These are phyloP conservation scores for Phylloporus arenicola DNA, from an alignment of 768 basidiomycete species.

Conservation along the genomic window DNA sequence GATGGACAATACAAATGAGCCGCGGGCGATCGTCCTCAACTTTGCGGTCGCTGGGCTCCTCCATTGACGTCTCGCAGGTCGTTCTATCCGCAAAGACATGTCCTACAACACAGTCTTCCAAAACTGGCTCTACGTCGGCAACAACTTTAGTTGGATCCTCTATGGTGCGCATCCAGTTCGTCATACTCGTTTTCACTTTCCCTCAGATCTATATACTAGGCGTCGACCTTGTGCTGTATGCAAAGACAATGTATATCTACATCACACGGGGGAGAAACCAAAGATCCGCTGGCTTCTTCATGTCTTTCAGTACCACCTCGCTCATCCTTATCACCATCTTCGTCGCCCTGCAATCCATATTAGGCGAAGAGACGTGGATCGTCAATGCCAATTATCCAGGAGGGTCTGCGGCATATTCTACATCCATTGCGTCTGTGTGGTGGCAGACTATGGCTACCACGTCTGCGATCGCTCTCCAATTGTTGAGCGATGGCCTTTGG, in stretches of 20 bases:
- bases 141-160: conserved; percentile 3
- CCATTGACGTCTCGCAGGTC: too few relatives aligned
- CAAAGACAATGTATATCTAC: conserved; percentile 5
- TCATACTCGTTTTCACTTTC: not conserved
- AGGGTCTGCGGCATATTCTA: conserved; percentile 19
- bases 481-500: conserved; percentile 30
- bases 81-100: not conserved
- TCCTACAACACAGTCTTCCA: conserved; percentile 6
- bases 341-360: conserved; percentile 14
- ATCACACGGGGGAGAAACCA: not conserved
- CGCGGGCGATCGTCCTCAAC: too few relatives aligned
- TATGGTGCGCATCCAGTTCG: not conserved
- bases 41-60: too few relatives aligned
- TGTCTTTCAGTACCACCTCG: conserved; percentile 11
- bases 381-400: conserved; percentile 19
- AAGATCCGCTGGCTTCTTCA: conserved; percentile 4
- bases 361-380: conserved; percentile 31
- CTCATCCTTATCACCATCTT: conserved; percentile 23
- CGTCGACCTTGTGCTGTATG: conserved; percentile 10
- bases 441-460: conserved; percentile 24
- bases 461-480: conserved; percentile 23
- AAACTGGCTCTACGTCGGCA: conserved; percentile 16
- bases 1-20: too few relatives aligned
- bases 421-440: conserved; percentile 18
- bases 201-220: not conserved